Evolutionary conservation across 2,329 filamentous ascomycete species (phyloP).

Genomic region (Penicillium olsonii): DNA sequence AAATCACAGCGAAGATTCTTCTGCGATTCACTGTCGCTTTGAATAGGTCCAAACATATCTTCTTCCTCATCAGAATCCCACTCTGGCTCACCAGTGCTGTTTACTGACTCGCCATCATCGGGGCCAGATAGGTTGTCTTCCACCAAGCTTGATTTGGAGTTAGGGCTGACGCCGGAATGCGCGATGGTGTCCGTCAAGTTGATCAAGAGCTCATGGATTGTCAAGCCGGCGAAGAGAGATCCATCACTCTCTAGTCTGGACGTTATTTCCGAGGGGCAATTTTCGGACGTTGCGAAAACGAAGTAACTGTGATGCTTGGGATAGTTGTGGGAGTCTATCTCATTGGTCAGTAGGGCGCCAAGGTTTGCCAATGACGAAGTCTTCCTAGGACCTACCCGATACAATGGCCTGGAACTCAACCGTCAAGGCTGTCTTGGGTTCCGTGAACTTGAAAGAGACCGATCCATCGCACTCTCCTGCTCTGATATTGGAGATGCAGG

Average conservation of each 20-base stretch:
- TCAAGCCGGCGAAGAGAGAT: slow-evolving; percentile 38
- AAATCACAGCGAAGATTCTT: slow-evolving; percentile 62
- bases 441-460: slow-evolving; percentile 62
- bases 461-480: slow-evolving; percentile 72
- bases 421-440: slow-evolving; percentile 13
- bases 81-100: slow-evolving; percentile 37
- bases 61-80: slow-evolving; percentile 33
- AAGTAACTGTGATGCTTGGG: slow-evolving; percentile 56
- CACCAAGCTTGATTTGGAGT: slow-evolving; percentile 10
- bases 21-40: slow-evolving; percentile 10
- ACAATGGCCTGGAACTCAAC: slow-evolving; percentile 43
- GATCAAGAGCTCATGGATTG: slow-evolving; percentile 52
- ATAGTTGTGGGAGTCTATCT: slow-evolving; percentile 60
- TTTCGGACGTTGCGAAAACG: slow-evolving; percentile 47
- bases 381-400: slow-evolving; percentile 32
- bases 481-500: slow-evolving; percentile 57
- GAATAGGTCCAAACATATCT: slow-evolving; percentile 6
- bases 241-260: slow-evolving; percentile 47
- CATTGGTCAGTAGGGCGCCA: slow-evolving; percentile 16
- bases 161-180: slow-evolving; percentile 19
- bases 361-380: neutral
- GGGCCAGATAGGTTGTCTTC: neutral
- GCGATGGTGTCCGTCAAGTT: slow-evolving; percentile 46
- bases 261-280: slow-evolving; percentile 29
- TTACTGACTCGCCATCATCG: slow-evolving; percentile 22